Base-by-base conservation (phyloP, 176 grass and related monocot genomes). In the Chloris gayana region DNA sequence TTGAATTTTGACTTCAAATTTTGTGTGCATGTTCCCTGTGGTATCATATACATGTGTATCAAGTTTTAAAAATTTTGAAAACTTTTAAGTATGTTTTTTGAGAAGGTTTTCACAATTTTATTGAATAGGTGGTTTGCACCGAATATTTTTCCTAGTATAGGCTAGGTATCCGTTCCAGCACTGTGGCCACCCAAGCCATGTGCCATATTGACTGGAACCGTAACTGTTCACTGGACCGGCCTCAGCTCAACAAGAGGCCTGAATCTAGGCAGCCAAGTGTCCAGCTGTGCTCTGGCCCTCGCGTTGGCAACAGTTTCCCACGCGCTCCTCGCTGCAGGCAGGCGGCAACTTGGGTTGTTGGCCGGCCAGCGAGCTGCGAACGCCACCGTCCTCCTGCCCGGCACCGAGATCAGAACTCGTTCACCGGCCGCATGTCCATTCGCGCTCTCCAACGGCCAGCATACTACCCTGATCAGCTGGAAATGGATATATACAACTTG, bases 101-200 rank as follows among this genome's bases (percentile, higher is more conserved):
- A n/a, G n/a, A n/a, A n/a, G n/a, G n/a, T n/a, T n/a, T n/a, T n/a
- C n/a, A n/a, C n/a, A n/a, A n/a, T n/a, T n/a, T n/a, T n/a, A n/a
- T n/a, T n/a, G n/a, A n/a, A n/a, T n/a, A n/a, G n/a, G n/a, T n/a
- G n/a, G n/a, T n/a, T n/a, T n/a, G n/a, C n/a, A n/a, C n/a, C n/a
- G n/a, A n/a, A n/a, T n/a, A n/a, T n/a, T n/a, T n/a, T n/a, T n/a
- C n/a, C n/a, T n/a, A n/a, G n/a, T n/a, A n/a, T 61, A 64, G 65
- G 25, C 64, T 65, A 71, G 72, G 75, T 15, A n/a, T 12, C 64
- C 41, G 57, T 45, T 66, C 45, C 14, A 29, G 11, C 25, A 84
- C 84, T 30, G 53, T 68, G 35, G 67, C 29, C 74, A 79, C 73
- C 74, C 31, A 24, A 82, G 85, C 85, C 85, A 87, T 87, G 85